Evolutionary conservation across 768 basidiomycete species (phyloP).

Genomic region (Coprinopsis strossmayeri): DNA sequence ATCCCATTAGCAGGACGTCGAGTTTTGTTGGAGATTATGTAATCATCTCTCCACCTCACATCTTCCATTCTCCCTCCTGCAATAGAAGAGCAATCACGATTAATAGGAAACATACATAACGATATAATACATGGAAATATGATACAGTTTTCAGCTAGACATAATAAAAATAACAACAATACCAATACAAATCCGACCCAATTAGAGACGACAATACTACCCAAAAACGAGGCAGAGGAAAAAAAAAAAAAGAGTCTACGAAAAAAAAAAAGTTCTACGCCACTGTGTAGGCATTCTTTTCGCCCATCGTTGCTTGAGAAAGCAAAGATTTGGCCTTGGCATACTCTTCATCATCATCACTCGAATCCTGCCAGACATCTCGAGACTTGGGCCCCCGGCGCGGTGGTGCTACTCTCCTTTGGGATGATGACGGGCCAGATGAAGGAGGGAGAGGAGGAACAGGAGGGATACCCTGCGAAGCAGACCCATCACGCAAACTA

Average conservation of each 20-base stretch:
- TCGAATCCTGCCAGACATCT: slow-evolving; percentile 64
- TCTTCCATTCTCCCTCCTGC: neutral
- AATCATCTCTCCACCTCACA: neutral
- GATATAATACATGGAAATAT: neutral
- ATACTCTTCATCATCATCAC: slow-evolving; percentile 71
- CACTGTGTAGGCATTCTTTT: slow-evolving; percentile 16
- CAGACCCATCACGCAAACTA: too few species aligned
- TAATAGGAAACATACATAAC: neutral
- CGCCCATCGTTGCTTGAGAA: slow-evolving; percentile 35
- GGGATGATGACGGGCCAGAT: too few species aligned
- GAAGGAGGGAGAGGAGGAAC: slow-evolving; percentile 4
- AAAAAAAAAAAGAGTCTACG: too few species aligned
- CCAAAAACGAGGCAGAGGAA: too few species aligned
- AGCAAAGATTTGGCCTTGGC: slow-evolving; percentile 48
- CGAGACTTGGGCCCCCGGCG: too few species aligned
- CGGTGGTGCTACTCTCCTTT: too few species aligned
- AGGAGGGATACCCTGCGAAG: slow-evolving; percentile 13
- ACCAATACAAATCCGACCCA: too few species aligned
- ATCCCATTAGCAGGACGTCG: neutral
- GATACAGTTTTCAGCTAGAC: too few species aligned
- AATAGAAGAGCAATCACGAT: too few species aligned
- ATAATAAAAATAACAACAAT: slow-evolving; percentile 2
- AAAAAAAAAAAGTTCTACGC: neutral
- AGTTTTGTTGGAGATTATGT: slow-evolving; percentile 10
- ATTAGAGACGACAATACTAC: too few species aligned